phyloP scores from a whole-genome alignment of 169 alveolate species.

The Cryptosporidium ubiquitum region DNA sequence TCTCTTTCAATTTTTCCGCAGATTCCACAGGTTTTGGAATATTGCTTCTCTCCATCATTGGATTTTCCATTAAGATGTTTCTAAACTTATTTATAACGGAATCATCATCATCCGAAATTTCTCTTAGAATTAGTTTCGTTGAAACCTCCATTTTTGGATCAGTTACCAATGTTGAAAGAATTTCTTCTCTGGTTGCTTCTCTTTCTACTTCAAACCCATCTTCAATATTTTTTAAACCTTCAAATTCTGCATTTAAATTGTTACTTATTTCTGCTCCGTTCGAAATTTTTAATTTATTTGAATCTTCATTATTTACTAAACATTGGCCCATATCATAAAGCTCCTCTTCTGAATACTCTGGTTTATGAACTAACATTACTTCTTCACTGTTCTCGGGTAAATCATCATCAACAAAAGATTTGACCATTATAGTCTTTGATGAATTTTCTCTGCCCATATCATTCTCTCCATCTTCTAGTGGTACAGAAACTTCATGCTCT shows the following conservation, averaged over 20 bases:
- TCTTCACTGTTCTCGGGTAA: conserved; percentile 51
- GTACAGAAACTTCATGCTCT: conserved; percentile 59
- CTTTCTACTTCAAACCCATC: conserved; percentile 17
- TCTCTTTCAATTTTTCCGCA: conserved; percentile 7
- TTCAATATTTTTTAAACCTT: background rate
- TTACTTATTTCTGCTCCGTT: background rate
- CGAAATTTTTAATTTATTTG: background rate
- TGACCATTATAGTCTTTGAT: conserved; percentile 23
- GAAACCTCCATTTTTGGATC: conserved; percentile 33
- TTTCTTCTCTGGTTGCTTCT: conserved; percentile 44
- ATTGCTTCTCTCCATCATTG: conserved; percentile 38
- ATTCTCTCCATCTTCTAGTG: background rate
- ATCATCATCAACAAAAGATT: conserved; percentile 72
- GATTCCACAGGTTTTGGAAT: conserved; percentile 43
- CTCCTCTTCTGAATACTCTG: conserved; percentile 63
- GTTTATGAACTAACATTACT: conserved; percentile 41
- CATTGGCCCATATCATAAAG: conserved; percentile 58
- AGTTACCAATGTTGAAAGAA: conserved; percentile 31
- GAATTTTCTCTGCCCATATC: background rate
- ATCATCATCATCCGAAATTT: conserved; percentile 58
- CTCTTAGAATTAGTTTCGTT: conserved; percentile 8
- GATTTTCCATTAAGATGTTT: conserved; percentile 17
- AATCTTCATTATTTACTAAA: background rate
- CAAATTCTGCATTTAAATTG: background rate
- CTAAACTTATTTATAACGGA: conserved; percentile 10